A percentile compares a stretch with the other conserved stretches of the same genome.
Evolutionary conservation across 768 basidiomycete species (phyloP).

Genomic region (Dictyophora rubrovolvata): DNA sequence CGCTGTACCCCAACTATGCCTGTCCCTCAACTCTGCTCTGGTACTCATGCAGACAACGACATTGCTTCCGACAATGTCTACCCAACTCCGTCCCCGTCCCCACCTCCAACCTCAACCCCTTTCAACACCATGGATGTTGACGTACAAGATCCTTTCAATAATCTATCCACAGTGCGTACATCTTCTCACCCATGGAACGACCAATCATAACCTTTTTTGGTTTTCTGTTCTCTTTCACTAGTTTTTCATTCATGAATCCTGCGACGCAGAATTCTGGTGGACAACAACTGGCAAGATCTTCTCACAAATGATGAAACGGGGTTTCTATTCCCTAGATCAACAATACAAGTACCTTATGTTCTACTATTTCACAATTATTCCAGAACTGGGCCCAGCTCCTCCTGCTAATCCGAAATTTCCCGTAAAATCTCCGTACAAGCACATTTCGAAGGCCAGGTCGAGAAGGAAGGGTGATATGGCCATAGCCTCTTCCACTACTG

Average conservation of each 20-base stretch:
- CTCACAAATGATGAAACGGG: slow-evolving; percentile 3
- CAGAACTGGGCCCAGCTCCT: background rate
- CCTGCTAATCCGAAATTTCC: background rate
- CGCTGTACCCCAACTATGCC: background rate
- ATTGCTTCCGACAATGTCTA: background rate
- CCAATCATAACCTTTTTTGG: background rate
- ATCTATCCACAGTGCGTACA: slow-evolving; percentile 1
- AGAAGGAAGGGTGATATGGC: background rate
- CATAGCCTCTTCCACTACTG: background rate
- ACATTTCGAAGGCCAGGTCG: background rate
- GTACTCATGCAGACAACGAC: background rate
- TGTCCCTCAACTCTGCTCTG: background rate
- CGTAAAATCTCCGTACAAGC: background rate
- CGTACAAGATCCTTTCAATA: background rate
- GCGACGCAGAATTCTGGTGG: slow-evolving; percentile 2
- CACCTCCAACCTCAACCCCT: background rate
- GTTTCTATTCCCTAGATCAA: background rate
- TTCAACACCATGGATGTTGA: background rate
- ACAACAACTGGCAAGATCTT: background rate
- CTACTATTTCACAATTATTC: background rate
- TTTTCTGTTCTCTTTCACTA: background rate
- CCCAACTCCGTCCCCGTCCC: background rate
- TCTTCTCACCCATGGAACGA: background rate
- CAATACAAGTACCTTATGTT: slow-evolving; percentile 4
- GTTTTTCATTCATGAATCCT: background rate